Evolutionary conservation across 2,329 filamentous ascomycete species (phyloP).

Genomic region (Penicillium olsonii): DNA sequence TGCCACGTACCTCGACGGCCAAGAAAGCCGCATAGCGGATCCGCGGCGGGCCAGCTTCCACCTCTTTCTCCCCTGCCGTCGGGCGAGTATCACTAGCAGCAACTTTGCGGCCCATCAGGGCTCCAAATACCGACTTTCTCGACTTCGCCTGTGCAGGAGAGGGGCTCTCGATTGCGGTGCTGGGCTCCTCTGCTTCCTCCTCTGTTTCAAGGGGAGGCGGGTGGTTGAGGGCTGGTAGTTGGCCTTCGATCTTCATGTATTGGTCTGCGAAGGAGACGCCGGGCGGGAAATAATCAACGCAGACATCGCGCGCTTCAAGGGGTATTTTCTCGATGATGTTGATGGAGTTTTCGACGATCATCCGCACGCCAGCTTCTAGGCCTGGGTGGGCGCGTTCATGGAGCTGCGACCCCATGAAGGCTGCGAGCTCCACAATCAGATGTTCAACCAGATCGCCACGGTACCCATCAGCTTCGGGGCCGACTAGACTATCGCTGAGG

Average conservation of each 20-base stretch:
- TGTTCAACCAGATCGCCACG: conserved; percentile 68
- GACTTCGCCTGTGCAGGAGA: conserved; percentile 25
- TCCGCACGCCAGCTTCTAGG: conserved; percentile 82
- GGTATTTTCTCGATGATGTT: conserved; percentile 84
- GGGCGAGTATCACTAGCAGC: conserved; percentile 14
- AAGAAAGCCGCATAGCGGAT: conserved; percentile 77
- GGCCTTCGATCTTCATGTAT: conserved; percentile 80
- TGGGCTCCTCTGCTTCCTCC: conserved; percentile 26
- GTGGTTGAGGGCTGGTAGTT: conserved; percentile 59
- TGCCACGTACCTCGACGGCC: conserved; percentile 71
- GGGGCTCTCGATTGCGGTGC: conserved; percentile 13
- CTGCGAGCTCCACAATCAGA: conserved; percentile 68
- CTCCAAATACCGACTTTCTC: conserved; percentile 44
- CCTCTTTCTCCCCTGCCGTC: conserved; percentile 25
- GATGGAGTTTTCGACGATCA: conserved; percentile 90
- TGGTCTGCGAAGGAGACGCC: conserved; percentile 68
- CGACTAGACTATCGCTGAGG: conserved; percentile 69
- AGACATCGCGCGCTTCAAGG: conserved; percentile 86
- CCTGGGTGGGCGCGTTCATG: conserved; percentile 75
- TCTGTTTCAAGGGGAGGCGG: conserved; percentile 15
- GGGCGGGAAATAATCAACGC: conserved; percentile 80
- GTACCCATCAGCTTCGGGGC: conserved; percentile 66
- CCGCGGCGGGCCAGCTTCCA: conserved; percentile 58
- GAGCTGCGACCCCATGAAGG: conserved; percentile 71
- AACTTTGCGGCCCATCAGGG: conserved; percentile 41